Percentiles rank a stretch among this genome's conserved stretches.
Conservation (phyloP, 257 asterid genomes). For the Solanum boliviense region DNA sequence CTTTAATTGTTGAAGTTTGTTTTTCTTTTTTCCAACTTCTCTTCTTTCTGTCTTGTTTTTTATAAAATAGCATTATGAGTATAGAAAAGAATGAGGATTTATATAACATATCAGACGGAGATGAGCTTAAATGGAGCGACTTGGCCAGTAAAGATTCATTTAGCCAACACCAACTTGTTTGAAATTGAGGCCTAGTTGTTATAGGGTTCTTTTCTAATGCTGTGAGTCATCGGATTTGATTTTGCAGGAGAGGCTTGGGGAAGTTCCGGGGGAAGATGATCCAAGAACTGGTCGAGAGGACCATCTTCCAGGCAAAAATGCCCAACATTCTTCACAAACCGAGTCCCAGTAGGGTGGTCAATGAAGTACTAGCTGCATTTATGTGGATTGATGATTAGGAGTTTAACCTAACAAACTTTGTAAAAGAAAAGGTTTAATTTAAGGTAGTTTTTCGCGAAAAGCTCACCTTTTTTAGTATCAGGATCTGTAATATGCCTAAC, state of each 20-base stretch:
- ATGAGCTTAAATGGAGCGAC: neutral
- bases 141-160: neutral
- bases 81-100: neutral
- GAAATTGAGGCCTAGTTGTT: neutral
- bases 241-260: constrained; percentile 70
- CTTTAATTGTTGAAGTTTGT: neutral
- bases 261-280: constrained; percentile 49
- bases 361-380: constrained; percentile 16
- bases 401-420: constrained; percentile 38
- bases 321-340: constrained; percentile 21
- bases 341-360: constrained; percentile 15
- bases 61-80: neutral
- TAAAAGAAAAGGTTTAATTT: constrained; percentile 16
- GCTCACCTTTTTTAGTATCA: neutral
- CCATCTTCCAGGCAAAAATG: constrained; percentile 23
- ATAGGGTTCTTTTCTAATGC: neutral
- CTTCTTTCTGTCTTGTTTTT: neutral
- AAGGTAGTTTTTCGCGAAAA: constrained; percentile 29
- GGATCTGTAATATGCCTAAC: constrained; percentile 15
- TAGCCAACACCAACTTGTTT: neutral
- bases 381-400: constrained; percentile 20
- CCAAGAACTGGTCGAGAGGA: constrained; percentile 44
- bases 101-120: neutral
- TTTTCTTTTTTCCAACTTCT: neutral
- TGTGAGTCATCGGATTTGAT: neutral